Conservation (phyloP, 2,329 filamentous ascomycete genomes). For the Aspergillus fumigatus region DNA sequence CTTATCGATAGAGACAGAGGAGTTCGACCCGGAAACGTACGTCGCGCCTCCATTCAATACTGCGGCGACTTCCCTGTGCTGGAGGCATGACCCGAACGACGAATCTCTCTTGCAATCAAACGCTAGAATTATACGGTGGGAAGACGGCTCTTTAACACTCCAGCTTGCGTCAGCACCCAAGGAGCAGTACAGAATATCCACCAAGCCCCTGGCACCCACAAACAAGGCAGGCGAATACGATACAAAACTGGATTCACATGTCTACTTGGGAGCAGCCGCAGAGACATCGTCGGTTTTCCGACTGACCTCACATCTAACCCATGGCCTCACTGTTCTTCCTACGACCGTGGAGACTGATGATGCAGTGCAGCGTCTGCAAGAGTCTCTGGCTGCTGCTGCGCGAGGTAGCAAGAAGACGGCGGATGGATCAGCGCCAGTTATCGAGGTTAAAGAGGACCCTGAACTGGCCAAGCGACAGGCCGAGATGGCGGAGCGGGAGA, state of each 20-base stretch:
- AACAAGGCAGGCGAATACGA: slow-evolving; percentile 50
- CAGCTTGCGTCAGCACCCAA: slow-evolving; percentile 60
- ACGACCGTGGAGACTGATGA: slow-evolving; percentile 54
- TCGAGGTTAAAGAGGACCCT: slow-evolving; percentile 58
- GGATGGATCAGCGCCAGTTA: slow-evolving; percentile 52
- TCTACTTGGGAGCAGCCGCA: slow-evolving; percentile 58
- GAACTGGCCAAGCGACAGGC: slow-evolving; percentile 57
- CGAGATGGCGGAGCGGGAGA: slow-evolving; percentile 57
- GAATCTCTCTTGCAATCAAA: slow-evolving; percentile 58
- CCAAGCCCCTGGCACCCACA: slow-evolving; percentile 55
- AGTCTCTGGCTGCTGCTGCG: slow-evolving; percentile 54
- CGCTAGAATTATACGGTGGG: slow-evolving; percentile 62
- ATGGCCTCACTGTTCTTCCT: slow-evolving; percentile 54
- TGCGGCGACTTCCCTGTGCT: slow-evolving; percentile 61
- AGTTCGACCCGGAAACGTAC: slow-evolving; percentile 58
- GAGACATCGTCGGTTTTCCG: slow-evolving; percentile 55
- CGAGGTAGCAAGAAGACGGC: slow-evolving; percentile 48
- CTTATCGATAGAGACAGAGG: slow-evolving; percentile 57
- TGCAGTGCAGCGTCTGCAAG: slow-evolving; percentile 58
- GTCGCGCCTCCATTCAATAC: slow-evolving; percentile 59
- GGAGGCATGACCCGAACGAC: slow-evolving; percentile 60
- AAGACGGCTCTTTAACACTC: slow-evolving; percentile 61
- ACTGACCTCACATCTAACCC: slow-evolving; percentile 59
- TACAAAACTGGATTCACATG: slow-evolving; percentile 56
- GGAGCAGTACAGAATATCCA: slow-evolving; percentile 57